A percentile compares a stretch with the other conserved stretches of the same genome.
Conservation (phyloP, 306 rosid genomes). For the Herpetospermum pedunculosum region DNA sequence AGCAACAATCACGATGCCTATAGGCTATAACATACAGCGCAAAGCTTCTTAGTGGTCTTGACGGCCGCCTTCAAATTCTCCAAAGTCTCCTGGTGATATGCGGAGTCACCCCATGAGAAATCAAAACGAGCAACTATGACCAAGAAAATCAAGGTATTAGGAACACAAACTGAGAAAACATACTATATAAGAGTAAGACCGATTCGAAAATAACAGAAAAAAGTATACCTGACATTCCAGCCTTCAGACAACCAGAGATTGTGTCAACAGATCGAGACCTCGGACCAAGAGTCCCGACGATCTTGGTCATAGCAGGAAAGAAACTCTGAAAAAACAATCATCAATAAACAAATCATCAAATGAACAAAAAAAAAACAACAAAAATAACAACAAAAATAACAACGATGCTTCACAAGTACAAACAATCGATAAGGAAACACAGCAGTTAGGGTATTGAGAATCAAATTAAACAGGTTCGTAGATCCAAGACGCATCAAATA, state of each 20-base stretch:
- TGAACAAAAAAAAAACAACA: background rate
- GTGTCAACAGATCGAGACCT: constrained; percentile 68
- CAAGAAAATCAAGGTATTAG: background rate
- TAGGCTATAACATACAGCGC: constrained; percentile 62
- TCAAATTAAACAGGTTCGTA: background rate
- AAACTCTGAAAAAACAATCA: constrained; percentile 29
- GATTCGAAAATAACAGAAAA: background rate
- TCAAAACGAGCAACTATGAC: constrained; percentile 89
- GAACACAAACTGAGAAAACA: background rate
- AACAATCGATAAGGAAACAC: background rate
- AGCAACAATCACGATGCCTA: background rate
- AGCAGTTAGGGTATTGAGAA: background rate
- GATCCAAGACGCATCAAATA: background rate
- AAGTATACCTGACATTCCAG: constrained; percentile 93
- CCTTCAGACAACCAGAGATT: constrained; percentile 71
- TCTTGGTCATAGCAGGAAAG: constrained; percentile 92
- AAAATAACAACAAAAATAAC: background rate
- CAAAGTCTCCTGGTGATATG: constrained; percentile 83
- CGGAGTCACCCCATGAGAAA: constrained; percentile 72
- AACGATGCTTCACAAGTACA: background rate
- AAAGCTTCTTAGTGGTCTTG: constrained; percentile 77
- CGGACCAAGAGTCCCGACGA: constrained; percentile 93
- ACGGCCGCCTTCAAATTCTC: constrained; percentile 80
- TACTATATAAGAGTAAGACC: background rate
- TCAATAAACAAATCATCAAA: background rate